Base-by-base conservation (phyloP, 2,329 filamentous ascomycete genomes). In the Fusarium gaditjirri region DNA sequence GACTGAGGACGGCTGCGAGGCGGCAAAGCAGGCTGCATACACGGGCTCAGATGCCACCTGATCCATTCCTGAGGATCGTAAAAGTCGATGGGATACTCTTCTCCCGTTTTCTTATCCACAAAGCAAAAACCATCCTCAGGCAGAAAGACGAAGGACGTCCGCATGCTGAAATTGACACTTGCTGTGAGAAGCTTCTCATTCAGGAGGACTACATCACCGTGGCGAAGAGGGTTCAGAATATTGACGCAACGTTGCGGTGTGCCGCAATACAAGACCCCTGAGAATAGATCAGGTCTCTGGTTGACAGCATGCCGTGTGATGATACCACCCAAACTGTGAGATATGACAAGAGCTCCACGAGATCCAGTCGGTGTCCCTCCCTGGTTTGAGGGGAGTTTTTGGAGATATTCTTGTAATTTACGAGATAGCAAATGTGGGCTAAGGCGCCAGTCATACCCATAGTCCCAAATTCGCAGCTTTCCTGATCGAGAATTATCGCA, bases 381-480 rank as follows among this genome's bases (percentile, higher is more conserved):
- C 50, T 88, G 86, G 77, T 98, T 98, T 56, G 90, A 94, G 1
- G 92, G 92, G 2, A 98, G 84, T 4, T 83, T 85, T 77, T 93
- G 89, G 19, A 98, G 84, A 76, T 93, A 97, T 23, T 87, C 82
- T 39, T 91, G 89, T n/a, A 98, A 84, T 68, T 89, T 89, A 49
- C 86, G 85, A 6, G 93, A 94, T 0, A 96, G 86, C 2, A 94
- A 84, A 76, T 92, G 88, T 2, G 95, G 95, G 71, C 93, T 96
- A 42, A 98, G 84, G 21, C 95, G 88, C 95, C 95, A 98, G 81
- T 98, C 95, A 76, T 97, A 98, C 23, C 95, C 94, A 78, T 95
- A 98, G 76, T 98, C 92, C 85, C 94, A 94, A 2, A 97, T 88
- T 50, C 94, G 87, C 10, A 98, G 83, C 70, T 88, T 91, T 12